phyloP scores from a whole-genome alignment of 2,329 filamentous ascomycete species.

The Akanthomyces uredinophilus region DNA sequence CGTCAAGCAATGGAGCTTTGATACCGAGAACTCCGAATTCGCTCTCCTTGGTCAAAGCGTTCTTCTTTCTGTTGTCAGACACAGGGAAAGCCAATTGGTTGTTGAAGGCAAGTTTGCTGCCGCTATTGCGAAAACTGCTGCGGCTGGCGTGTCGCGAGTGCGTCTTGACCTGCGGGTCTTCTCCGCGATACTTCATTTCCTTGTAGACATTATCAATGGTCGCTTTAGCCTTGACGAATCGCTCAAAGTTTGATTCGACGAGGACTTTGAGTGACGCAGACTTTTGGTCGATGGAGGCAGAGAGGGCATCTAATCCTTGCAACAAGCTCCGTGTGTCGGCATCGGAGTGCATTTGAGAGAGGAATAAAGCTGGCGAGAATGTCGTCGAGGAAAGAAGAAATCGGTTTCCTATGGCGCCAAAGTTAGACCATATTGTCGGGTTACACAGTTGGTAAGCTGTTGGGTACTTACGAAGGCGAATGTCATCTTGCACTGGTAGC shows the following conservation, averaged over 20 bases:
- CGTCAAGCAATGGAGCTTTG: conserved; percentile 80
- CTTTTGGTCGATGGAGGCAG: conserved; percentile 92
- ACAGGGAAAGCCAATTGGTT: conserved; percentile 34
- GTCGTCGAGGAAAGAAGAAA: conserved; percentile 94
- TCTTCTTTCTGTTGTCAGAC: conserved; percentile 68
- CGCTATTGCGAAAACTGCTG: conserved; percentile 56
- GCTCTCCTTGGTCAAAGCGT: conserved; percentile 85
- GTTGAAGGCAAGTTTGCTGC: conserved; percentile 29
- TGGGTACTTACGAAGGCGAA: conserved; percentile 59
- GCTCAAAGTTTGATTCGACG: conserved; percentile 96
- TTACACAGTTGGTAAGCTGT: background rate
- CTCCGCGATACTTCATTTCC: conserved; percentile 80
- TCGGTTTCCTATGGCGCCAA: conserved; percentile 60
- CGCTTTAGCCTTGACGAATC: conserved; percentile 93
- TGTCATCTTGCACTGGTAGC: conserved; percentile 78
- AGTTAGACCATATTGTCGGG: background rate
- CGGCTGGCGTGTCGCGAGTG: conserved; percentile 66
- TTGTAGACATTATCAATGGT: conserved; percentile 98
- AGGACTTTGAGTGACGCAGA: conserved; percentile 93
- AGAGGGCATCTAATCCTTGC: conserved; percentile 77
- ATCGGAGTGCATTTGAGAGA: conserved; percentile 84
- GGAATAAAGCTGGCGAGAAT: conserved; percentile 86
- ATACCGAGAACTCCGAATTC: conserved; percentile 87
- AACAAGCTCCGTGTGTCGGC: conserved; percentile 79
- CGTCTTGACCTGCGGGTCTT: conserved; percentile 40